Conservation (phyloP, 768 basidiomycete species). For the Mrakia hoshinonis region DNA sequence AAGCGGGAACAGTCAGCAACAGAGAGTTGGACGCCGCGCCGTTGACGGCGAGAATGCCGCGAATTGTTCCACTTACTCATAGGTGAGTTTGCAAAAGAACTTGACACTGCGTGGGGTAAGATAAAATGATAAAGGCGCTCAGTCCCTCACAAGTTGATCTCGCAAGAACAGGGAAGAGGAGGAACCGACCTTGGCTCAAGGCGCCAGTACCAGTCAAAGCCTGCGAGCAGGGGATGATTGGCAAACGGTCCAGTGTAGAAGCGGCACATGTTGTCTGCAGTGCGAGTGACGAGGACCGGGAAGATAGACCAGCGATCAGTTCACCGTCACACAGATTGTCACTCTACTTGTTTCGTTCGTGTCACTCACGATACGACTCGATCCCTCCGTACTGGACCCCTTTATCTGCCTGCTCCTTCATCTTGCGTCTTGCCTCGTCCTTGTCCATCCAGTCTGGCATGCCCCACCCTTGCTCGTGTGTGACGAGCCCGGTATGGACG, state of each 20-base stretch:
- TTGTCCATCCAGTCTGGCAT: constrained; percentile 26
- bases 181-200: constrained; percentile 19
- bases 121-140: neutral
- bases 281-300: neutral
- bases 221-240: constrained; percentile 14
- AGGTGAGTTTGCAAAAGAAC: constrained; percentile 23
- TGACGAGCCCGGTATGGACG: constrained; percentile 14
- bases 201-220: constrained; percentile 25
- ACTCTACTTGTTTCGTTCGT: neutral
- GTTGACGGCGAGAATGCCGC: too few relatives aligned
- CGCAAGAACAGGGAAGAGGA: neutral
- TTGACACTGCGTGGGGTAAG: constrained; percentile 10
- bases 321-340: neutral
- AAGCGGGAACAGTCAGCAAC: neutral
- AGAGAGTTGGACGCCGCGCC: neutral
- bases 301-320: neutral
- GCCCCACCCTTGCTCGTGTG: constrained; percentile 28
- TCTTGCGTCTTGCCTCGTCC: neutral
- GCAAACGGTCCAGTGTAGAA: constrained; percentile 24
- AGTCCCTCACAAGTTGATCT: too few relatives aligned
- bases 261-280: constrained; percentile 21
- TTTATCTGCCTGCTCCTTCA: neutral
- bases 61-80: too few relatives aligned
- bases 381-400: constrained; percentile 27
- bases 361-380: constrained; percentile 16